These are phyloP conservation scores for Puya raimondii DNA, from an alignment of 176 grass and related monocot species.

Conservation along the genomic window DNA sequence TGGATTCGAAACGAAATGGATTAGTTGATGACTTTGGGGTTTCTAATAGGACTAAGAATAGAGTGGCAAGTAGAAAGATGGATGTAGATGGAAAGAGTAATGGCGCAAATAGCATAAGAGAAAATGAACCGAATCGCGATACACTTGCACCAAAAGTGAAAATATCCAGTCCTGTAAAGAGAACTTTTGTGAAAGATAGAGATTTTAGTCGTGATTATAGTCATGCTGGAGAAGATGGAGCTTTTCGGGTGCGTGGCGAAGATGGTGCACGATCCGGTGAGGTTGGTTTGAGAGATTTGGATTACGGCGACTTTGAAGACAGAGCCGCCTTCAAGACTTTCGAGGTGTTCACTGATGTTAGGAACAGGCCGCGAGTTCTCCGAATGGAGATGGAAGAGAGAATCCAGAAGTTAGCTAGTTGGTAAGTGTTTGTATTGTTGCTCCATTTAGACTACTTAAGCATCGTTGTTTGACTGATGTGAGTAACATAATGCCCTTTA, in stretches of 20 bases:
- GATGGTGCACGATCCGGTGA: slow-evolving; percentile 23
- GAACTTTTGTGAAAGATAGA: slow-evolving; percentile 8
- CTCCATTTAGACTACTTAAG: slow-evolving; percentile 10
- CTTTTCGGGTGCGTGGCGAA: slow-evolving; percentile 17
- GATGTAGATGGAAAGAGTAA: slow-evolving; percentile 8
- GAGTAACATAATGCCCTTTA: not conserved
- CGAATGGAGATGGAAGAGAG: slow-evolving; percentile 92
- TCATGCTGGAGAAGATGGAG: slow-evolving; percentile 21
- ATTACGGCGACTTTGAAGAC: slow-evolving; percentile 33
- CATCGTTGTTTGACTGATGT: not conserved
- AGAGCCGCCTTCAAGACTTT: slow-evolving; percentile 92
- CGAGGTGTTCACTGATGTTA: slow-evolving; percentile 79
- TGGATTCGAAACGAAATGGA: slow-evolving; percentile 8
- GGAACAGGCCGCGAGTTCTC: slow-evolving; percentile 73
- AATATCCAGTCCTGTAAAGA: slow-evolving; percentile 7
- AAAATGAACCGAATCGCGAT: not conserved
- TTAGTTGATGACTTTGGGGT: not conserved
- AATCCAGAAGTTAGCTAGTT: slow-evolving; percentile 72
- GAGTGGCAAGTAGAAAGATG: slow-evolving; percentile 3
- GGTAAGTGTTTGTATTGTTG: slow-evolving; percentile 37
- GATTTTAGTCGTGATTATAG: slow-evolving; percentile 5
- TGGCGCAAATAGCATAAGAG: not conserved
- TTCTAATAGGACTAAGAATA: slow-evolving; percentile 5
- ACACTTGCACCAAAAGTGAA: slow-evolving; percentile 12
- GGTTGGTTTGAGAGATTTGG: slow-evolving; percentile 23